Conservation (phyloP, 2,329 filamentous ascomycete species). For the Fusarium oligoseptatum region DNA sequence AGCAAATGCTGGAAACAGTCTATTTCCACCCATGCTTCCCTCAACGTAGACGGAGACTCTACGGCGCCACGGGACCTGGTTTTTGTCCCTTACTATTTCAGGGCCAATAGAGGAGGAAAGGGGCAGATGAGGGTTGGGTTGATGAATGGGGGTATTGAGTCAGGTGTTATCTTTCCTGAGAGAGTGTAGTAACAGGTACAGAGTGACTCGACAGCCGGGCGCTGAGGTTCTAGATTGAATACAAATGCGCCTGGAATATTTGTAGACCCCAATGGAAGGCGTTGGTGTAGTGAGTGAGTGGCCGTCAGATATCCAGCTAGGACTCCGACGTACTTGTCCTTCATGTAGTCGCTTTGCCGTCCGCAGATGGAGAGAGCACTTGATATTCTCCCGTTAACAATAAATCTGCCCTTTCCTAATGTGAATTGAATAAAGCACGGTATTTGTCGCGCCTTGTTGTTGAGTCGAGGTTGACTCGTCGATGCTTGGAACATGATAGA, state of each 20-base stretch:
- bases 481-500: background rate
- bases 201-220: background rate
- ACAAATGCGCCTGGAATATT: background rate
- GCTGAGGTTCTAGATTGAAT: background rate
- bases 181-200: background rate
- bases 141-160: constrained; percentile 11
- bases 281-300: background rate
- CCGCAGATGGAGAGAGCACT: background rate
- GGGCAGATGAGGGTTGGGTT: constrained; percentile 38
- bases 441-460: background rate
- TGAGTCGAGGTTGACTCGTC: background rate
- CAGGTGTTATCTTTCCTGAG: constrained; percentile 26
- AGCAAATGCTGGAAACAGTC: constrained; percentile 19
- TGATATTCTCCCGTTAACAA: background rate
- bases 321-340: background rate
- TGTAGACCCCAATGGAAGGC: background rate
- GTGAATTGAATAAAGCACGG: background rate
- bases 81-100: constrained; percentile 26
- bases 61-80: constrained; percentile 3
- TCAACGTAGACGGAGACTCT: background rate
- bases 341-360: background rate
- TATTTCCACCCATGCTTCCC: background rate
- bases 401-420: no score
- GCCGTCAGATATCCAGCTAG: background rate
- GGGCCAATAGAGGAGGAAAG: constrained; percentile 22